Evolutionary conservation across 768 basidiomycete genomes (phyloP).

Genomic region (Trametes punicea): DNA sequence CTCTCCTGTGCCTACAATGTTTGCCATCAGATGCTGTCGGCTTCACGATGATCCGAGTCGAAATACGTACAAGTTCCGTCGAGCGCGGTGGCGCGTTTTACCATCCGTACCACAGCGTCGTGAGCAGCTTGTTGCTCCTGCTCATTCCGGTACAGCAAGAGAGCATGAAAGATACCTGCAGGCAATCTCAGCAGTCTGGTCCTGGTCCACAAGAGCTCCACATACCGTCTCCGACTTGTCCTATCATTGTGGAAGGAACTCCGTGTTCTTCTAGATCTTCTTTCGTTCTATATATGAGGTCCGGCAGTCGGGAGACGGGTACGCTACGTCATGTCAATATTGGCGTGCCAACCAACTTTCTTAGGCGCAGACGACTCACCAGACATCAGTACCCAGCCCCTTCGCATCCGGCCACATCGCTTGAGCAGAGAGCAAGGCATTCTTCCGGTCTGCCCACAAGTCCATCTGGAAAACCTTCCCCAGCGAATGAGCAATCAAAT

Average conservation of each 20-base stretch:
- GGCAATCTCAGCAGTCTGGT: neutral
- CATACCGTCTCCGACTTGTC: conserved; percentile 73
- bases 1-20: conserved; percentile 62
- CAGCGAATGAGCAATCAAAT: neutral
- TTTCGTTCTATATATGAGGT: conserved; percentile 67
- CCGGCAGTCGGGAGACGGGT: conserved; percentile 61
- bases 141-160: conserved; percentile 36
- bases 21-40: neutral
- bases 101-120: conserved; percentile 55
- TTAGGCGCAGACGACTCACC: conserved; percentile 48
- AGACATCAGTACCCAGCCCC: conserved; percentile 76
- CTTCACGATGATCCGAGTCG: too few species aligned
- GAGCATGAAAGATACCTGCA: conserved; percentile 42
- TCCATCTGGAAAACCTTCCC: conserved; percentile 25
- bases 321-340: conserved; percentile 36
- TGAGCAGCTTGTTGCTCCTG: conserved; percentile 34
- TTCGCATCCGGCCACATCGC: conserved; percentile 54
- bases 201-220: neutral
- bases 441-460: conserved; percentile 73
- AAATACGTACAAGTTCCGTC: conserved; percentile 65
- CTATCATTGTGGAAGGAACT: conserved; percentile 63
- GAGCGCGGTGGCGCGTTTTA: conserved; percentile 60
- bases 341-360: neutral
- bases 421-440: conserved; percentile 54
- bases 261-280: conserved; percentile 58